Evolutionary conservation across 2,329 filamentous ascomycete species (phyloP).

Genomic region (Sclerotinia trifoliorum): DNA sequence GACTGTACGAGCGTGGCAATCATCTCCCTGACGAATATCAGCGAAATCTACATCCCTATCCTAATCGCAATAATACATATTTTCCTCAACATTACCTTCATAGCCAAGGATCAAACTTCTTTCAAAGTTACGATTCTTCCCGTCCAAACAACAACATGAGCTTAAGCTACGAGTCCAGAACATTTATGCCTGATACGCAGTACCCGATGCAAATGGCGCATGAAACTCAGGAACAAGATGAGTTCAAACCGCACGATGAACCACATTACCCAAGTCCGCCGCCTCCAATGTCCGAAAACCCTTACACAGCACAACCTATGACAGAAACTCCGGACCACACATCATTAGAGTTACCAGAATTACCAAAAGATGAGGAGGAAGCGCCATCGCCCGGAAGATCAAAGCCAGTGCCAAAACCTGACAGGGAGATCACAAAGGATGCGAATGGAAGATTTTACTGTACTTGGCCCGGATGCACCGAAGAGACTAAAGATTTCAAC

Average conservation of each 20-base stretch:
- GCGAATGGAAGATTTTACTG: slow-evolving; percentile 75
- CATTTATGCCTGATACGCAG: slow-evolving; percentile 31
- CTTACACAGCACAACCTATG: slow-evolving; percentile 35
- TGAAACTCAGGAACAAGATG: slow-evolving; percentile 36
- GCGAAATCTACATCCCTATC: not conserved
- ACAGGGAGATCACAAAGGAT: slow-evolving; percentile 60
- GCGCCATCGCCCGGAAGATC: slow-evolving; percentile 37
- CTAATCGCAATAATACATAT: slow-evolving; percentile 8
- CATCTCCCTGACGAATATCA: slow-evolving; percentile 1
- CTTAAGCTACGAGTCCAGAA: slow-evolving; percentile 35
- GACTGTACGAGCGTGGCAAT: slow-evolving; percentile 20
- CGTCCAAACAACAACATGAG: slow-evolving; percentile 29
- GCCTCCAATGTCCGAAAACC: slow-evolving; percentile 35
- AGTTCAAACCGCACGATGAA: slow-evolving; percentile 32
- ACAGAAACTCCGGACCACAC: slow-evolving; percentile 30
- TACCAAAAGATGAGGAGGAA: slow-evolving; percentile 37
- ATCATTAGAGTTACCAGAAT: slow-evolving; percentile 34
- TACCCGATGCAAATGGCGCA: slow-evolving; percentile 37
- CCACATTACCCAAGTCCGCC: slow-evolving; percentile 39
- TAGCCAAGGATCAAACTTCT: slow-evolving; percentile 2
- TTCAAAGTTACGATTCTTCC: slow-evolving; percentile 1
- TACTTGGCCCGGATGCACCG: slow-evolving; percentile 65
- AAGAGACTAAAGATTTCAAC: slow-evolving; percentile 64
- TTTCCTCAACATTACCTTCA: slow-evolving; percentile 1
- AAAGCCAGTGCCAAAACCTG: slow-evolving; percentile 59